phyloP scores from a whole-genome alignment of 2,329 filamentous ascomycete species.

The Fusarium lyarnte region DNA sequence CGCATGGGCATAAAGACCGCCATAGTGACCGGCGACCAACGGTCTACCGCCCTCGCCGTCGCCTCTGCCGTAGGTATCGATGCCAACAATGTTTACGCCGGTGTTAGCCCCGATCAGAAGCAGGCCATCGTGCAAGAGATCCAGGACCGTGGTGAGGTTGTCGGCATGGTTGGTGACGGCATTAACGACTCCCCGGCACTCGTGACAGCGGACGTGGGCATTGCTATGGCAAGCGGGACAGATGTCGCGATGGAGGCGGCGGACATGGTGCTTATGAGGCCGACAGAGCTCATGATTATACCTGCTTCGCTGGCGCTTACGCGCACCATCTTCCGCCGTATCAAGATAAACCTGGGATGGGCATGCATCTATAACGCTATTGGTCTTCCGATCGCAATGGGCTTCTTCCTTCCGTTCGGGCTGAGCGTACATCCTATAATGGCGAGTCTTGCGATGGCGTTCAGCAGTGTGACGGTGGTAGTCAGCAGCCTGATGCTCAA shows the following conservation, averaged over 20 bases:
- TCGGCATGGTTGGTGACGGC: slow-evolving; percentile 97
- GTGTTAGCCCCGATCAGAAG: slow-evolving; percentile 90
- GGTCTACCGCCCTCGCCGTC: slow-evolving; percentile 83
- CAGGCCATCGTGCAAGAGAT: slow-evolving; percentile 83
- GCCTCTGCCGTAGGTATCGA: slow-evolving; percentile 85
- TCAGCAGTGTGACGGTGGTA: slow-evolving; percentile 89
- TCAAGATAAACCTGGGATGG: slow-evolving; percentile 93
- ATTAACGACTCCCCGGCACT: slow-evolving; percentile 98
- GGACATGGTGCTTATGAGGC: slow-evolving; percentile 93
- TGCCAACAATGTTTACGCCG: slow-evolving; percentile 78
- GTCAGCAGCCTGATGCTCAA: slow-evolving; percentile 83
- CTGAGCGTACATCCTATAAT: slow-evolving; percentile 92
- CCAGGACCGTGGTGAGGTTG: slow-evolving; percentile 77
- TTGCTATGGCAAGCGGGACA: slow-evolving; percentile 90
- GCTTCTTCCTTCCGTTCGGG: slow-evolving; percentile 89
- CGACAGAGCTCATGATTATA: slow-evolving; percentile 91
- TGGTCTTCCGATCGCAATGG: slow-evolving; percentile 96
- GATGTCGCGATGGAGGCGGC: slow-evolving; percentile 98
- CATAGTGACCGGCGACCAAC: slow-evolving; percentile 94
- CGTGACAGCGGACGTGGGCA: slow-evolving; percentile 90
- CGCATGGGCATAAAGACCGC: slow-evolving; percentile 87
- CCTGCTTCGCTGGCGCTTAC: slow-evolving; percentile 85
- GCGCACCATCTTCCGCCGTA: slow-evolving; percentile 87
- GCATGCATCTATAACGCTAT: slow-evolving; percentile 92
- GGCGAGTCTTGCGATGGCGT: slow-evolving; percentile 93